phyloP scores from a whole-genome alignment of 257 asterid genomes.

The Solanum raphanifolium region DNA sequence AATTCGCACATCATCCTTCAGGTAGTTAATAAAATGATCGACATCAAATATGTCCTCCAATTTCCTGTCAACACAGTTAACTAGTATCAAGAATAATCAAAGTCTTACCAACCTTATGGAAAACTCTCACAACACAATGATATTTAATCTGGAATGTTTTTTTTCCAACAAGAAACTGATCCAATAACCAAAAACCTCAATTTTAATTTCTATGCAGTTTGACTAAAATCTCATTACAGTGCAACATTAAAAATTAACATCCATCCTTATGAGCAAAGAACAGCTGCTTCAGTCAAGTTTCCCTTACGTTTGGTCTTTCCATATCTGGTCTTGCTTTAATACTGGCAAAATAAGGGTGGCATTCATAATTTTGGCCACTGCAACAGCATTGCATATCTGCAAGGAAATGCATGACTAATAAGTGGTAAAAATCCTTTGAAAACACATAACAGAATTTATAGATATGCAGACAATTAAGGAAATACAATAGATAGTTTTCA shows the following conservation, averaged over 20 bases:
- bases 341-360: slow-evolving; percentile 96
- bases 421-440: neutral
- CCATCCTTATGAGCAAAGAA: neutral
- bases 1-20: slow-evolving; percentile 80
- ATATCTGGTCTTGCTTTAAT: slow-evolving; percentile 98
- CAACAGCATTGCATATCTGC: slow-evolving; percentile 99
- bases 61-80: slow-evolving; percentile 54
- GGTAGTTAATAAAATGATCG: slow-evolving; percentile 88
- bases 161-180: neutral
- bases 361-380: slow-evolving; percentile 94
- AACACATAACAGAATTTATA: neutral
- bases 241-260: neutral
- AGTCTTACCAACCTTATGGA: neutral
- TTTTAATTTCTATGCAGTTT: neutral
- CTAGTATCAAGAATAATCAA: neutral
- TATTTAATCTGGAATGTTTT: neutral
- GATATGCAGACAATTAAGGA: neutral
- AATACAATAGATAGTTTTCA: neutral
- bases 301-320: slow-evolving; percentile 99
- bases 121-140: neutral
- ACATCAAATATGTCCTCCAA: slow-evolving; percentile 97
- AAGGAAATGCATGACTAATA: slow-evolving; percentile 4
- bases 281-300: slow-evolving; percentile 13
- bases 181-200: neutral
- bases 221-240: neutral